Percentiles rank a stretch among this genome's conserved stretches.
phyloP scores from a whole-genome alignment of 495 filamentous ascomycete species.

The Cenococcum geophilum region DNA sequence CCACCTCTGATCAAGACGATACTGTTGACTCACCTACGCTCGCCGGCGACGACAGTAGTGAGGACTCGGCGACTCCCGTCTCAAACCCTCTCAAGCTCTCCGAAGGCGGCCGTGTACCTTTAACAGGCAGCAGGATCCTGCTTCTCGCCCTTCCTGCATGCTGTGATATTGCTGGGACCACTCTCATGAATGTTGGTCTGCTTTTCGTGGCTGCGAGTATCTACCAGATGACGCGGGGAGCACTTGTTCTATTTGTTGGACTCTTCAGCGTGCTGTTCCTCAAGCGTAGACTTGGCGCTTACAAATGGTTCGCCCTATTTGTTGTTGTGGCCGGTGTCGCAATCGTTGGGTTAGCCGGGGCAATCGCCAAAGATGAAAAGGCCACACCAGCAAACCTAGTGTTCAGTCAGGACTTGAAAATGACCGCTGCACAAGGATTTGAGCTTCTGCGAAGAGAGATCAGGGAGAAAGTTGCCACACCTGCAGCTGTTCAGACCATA shows the following conservation, averaged over 20 bases:
- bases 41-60: slow-evolving; percentile 13
- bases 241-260: slow-evolving; percentile 89
- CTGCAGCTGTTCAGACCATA: slow-evolving; percentile 63
- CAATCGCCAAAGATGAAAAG: slow-evolving; percentile 56
- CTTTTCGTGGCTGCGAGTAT: slow-evolving; percentile 91
- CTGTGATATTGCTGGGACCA: slow-evolving; percentile 92
- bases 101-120: slow-evolving; percentile 44
- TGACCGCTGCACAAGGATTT: neutral
- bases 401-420: slow-evolving; percentile 7
- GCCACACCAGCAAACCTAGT: slow-evolving; percentile 34
- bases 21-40: neutral
- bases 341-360: slow-evolving; percentile 82
- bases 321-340: slow-evolving; percentile 85
- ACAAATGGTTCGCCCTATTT: slow-evolving; percentile 84
- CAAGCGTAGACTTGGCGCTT: slow-evolving; percentile 64
- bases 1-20: slow-evolving; percentile 12
- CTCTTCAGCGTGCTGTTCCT: slow-evolving; percentile 91
- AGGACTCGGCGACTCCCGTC: slow-evolving; percentile 33
- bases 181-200: slow-evolving; percentile 92
- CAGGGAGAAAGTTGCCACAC: slow-evolving; percentile 38
- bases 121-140: slow-evolving; percentile 66
- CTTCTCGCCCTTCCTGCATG: slow-evolving; percentile 80
- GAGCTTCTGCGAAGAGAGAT: slow-evolving; percentile 26
- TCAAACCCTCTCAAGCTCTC: slow-evolving; percentile 46
- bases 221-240: slow-evolving; percentile 97